phyloP scores from a whole-genome alignment of 1,139 yeast species.

The Suhomyces panamericanus region DNA sequence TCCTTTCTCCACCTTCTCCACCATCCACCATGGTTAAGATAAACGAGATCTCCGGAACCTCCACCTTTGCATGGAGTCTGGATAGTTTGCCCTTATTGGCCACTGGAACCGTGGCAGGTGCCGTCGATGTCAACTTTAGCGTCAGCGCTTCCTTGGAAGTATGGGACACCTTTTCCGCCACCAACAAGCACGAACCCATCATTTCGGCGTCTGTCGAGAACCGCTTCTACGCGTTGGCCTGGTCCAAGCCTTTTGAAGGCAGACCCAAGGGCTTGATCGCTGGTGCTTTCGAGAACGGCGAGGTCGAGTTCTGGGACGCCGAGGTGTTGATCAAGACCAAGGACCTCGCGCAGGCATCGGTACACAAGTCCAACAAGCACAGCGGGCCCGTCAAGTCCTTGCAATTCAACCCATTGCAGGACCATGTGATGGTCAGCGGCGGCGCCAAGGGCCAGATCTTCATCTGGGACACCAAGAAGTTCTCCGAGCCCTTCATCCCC shows the following conservation, averaged over 20 bases:
- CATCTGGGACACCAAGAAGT: constrained; percentile 81
- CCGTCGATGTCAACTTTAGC: constrained; percentile 85
- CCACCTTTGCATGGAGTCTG: constrained; percentile 94
- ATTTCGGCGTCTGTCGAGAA: constrained; percentile 54
- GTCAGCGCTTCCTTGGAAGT: constrained; percentile 75
- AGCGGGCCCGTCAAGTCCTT: constrained; percentile 70
- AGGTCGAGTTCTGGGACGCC: constrained; percentile 74
- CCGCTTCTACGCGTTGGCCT: constrained; percentile 78
- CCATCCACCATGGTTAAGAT: constrained; percentile 68
- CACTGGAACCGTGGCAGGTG: constrained; percentile 93
- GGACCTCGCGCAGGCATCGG: constrained; percentile 43
- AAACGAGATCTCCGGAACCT: constrained; percentile 79
- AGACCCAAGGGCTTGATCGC: constrained; percentile 65
- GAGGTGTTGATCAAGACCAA: constrained; percentile 43
- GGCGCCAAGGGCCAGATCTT: constrained; percentile 84
- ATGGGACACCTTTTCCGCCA: constrained; percentile 65
- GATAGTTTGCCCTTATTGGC: constrained; percentile 74
- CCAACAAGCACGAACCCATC: constrained; percentile 46
- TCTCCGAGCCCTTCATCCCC: constrained; percentile 64
- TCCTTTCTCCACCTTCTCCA: not conserved
- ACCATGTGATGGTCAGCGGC: constrained; percentile 78
- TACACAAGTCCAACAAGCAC: constrained; percentile 57
- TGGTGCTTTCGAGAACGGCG: constrained; percentile 87
- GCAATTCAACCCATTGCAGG: constrained; percentile 75
- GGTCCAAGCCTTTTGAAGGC: constrained; percentile 70